These are phyloP conservation scores for Thamnidium elegans DNA, from an alignment of 192 early-diverging fungal genomes.

Conservation along the genomic window DNA sequence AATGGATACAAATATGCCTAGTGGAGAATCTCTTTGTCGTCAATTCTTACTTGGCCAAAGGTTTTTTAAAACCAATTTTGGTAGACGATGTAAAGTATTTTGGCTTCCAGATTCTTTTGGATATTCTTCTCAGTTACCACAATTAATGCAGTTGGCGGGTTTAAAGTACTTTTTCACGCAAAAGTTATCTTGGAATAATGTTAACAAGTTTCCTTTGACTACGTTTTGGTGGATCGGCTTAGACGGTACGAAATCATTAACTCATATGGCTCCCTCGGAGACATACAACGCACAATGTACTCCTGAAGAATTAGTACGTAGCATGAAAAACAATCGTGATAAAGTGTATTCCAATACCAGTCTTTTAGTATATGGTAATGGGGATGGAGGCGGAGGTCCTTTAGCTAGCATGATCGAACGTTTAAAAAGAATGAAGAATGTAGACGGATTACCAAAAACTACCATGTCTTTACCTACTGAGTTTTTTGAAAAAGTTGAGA, in stretches of 20 bases:
- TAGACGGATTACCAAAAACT: slow-evolving; percentile 76
- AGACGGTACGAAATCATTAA: slow-evolving; percentile 80
- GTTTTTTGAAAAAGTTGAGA: slow-evolving; percentile 84
- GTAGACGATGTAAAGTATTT: slow-evolving; percentile 68
- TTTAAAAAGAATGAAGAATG: slow-evolving; percentile 64
- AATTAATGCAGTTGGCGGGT: slow-evolving; percentile 75
- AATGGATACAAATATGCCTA: slow-evolving; percentile 98
- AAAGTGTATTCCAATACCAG: slow-evolving; percentile 80
- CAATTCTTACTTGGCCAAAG: slow-evolving; percentile 78
- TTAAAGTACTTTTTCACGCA: slow-evolving; percentile 98
- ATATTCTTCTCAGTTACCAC: slow-evolving; percentile 71
- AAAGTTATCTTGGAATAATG: slow-evolving; percentile 98
- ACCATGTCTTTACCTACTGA: slow-evolving; percentile 71
- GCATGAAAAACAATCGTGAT: slow-evolving; percentile 87
- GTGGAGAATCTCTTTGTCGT: slow-evolving; percentile 89
- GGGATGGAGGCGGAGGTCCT: slow-evolving; percentile 96
- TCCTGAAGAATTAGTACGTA: slow-evolving; percentile 35
- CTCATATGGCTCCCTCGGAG: slow-evolving; percentile 89
- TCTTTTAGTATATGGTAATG: slow-evolving; percentile 90
- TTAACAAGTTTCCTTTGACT: slow-evolving; percentile 98
- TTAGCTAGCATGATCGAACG: slow-evolving; percentile 82
- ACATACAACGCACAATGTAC: slow-evolving; percentile 62
- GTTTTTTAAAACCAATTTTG: slow-evolving; percentile 81
- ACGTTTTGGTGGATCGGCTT: slow-evolving; percentile 94
- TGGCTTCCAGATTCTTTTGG: slow-evolving; percentile 97